These are phyloP conservation scores for Crithidia sp. DNA, from an alignment of 208 protist species.

Conservation along the genomic window DNA sequence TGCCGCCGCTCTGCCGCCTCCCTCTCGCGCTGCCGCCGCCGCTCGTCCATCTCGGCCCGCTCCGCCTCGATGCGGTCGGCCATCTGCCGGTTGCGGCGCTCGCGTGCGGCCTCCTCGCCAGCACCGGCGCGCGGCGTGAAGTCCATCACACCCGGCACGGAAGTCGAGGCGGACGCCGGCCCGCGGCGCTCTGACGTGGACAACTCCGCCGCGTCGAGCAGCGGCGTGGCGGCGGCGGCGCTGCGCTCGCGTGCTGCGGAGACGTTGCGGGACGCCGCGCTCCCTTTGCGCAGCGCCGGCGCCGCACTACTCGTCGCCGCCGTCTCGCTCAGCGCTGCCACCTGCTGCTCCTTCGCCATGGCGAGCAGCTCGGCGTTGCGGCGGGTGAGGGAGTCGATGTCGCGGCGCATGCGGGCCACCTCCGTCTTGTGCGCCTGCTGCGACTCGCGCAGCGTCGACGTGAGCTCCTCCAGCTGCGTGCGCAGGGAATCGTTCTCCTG, in stretches of 20 bases:
- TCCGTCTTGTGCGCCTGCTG: conserved; percentile 75
- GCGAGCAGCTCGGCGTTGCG: conserved; percentile 84
- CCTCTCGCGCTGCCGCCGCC: conserved; percentile 35
- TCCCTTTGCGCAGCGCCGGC: conserved; percentile 9
- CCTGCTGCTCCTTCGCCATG: conserved; percentile 80
- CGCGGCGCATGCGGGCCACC: conserved; percentile 71
- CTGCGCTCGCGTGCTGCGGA: conserved; percentile 10
- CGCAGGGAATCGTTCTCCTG: conserved; percentile 85
- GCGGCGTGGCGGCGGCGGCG: background rate
- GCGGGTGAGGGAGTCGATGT: conserved; percentile 82
- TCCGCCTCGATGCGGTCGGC: conserved; percentile 49
- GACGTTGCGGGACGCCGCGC: conserved; percentile 4
- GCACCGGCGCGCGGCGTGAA: conserved; percentile 40
- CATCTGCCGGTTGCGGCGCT: conserved; percentile 46
- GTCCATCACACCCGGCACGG: conserved; percentile 41
- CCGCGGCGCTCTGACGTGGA: background rate
- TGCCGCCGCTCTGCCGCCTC: conserved; percentile 20
- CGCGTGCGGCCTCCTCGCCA: conserved; percentile 34
- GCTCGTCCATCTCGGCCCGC: conserved; percentile 44
- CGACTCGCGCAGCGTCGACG: conserved; percentile 69
- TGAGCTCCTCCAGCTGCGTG: conserved; percentile 80
- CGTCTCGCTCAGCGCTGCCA: conserved; percentile 40
- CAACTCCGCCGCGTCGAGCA: background rate
- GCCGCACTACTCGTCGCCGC: background rate
- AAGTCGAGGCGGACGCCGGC: background rate